A percentile compares a stretch with the other conserved stretches of the same genome.
phyloP scores from a whole-genome alignment of 164 flowering plant genomes.

The Dillenia turbinata region DNA sequence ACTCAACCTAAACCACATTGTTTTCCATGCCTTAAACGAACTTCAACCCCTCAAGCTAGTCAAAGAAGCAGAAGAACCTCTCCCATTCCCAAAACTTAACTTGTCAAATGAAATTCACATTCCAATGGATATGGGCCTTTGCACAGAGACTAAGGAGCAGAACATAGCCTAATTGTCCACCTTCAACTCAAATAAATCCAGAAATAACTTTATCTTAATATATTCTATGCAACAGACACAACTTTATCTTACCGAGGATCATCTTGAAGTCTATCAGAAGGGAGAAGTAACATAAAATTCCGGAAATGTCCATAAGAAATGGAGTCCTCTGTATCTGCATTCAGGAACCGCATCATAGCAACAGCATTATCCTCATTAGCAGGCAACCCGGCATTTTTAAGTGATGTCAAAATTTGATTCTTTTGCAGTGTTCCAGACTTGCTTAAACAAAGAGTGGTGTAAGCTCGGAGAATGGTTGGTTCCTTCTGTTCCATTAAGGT shows the following conservation, averaged over 20 bases:
- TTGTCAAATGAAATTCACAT: no score
- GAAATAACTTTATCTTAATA: no score
- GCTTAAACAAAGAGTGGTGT: conserved; percentile 92
- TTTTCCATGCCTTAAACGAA: no score
- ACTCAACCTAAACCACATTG: no score
- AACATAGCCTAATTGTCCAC: no score
- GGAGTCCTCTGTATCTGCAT: conserved; percentile 83
- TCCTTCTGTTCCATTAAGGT: conserved; percentile 97
- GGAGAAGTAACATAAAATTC: conserved; percentile 93
- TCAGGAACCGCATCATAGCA: conserved; percentile 96
- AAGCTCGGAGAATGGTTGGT: conserved; percentile 93
- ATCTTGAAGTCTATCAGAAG: conserved; percentile 89
- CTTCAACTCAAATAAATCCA: no score
- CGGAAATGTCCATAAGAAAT: conserved; percentile 98
- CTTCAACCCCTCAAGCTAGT: no score
- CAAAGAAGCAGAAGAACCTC: no score
- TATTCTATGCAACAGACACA: background rate
- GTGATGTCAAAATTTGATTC: conserved; percentile 81
- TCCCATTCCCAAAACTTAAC: no score
- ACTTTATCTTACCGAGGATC: conserved; percentile 78
- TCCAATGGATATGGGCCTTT: no score
- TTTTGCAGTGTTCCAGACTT: conserved; percentile 94
- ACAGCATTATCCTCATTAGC: conserved; percentile 92
- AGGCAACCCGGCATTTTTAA: conserved; percentile 91
- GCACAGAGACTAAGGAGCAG: no score